Evolutionary conservation across 208 protist species (phyloP).

Genomic region (Plasmodiophora brassicae): DNA sequence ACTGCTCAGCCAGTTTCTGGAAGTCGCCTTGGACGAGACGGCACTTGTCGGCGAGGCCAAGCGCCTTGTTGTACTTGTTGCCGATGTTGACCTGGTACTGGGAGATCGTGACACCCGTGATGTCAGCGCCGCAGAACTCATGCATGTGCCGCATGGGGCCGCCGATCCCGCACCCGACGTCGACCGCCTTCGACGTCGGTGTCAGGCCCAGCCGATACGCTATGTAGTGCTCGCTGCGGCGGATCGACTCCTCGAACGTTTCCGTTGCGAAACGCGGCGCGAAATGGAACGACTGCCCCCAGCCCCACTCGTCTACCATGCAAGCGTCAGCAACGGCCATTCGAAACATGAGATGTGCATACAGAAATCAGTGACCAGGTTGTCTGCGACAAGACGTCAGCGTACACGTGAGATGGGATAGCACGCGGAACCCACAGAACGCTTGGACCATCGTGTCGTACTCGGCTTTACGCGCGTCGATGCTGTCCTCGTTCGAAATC

Average conservation of each 20-base stretch:
- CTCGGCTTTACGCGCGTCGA: too few relatives aligned
- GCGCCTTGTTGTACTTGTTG: background rate
- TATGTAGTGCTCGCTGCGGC: constrained; percentile 28
- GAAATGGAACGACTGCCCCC: constrained; percentile 42
- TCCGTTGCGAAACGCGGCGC: constrained; percentile 20
- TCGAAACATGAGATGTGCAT: background rate
- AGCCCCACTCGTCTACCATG: constrained; percentile 19
- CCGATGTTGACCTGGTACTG: background rate
- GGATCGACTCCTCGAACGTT: constrained; percentile 23
- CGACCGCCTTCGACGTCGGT: background rate
- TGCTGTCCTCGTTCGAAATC: too few relatives aligned
- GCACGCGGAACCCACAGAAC: too few relatives aligned
- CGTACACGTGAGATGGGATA: too few relatives aligned
- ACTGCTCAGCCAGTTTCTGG: background rate
- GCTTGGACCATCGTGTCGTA: too few relatives aligned
- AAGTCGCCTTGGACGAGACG: constrained; percentile 3
- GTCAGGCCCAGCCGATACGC: background rate
- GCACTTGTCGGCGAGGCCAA: background rate
- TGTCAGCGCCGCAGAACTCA: constrained; percentile 26
- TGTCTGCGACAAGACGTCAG: too few relatives aligned
- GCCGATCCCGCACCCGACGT: constrained; percentile 35
- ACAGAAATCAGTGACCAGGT: too few relatives aligned
- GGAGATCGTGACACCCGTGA: constrained; percentile 27
- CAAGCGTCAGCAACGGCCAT: background rate
- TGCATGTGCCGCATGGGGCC: constrained; percentile 27